Conservation (phyloP, 2,329 filamentous ascomycete species). For the Fusarium austroafricanum region DNA sequence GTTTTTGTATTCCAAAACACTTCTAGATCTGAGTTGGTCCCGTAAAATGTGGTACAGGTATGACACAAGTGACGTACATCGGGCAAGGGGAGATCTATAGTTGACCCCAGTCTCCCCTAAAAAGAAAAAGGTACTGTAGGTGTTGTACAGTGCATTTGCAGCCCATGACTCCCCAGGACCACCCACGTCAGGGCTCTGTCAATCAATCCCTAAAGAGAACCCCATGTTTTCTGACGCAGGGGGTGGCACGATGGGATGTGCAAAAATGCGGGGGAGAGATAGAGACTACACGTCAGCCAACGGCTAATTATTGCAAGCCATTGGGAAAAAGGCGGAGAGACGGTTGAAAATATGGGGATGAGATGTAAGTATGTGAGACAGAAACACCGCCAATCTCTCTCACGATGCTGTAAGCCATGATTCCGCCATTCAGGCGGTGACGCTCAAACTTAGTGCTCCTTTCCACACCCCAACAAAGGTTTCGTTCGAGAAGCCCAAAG, state of each 20-base stretch:
- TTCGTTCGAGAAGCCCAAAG: slow-evolving; percentile 1
- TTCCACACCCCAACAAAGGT: slow-evolving; percentile 31
- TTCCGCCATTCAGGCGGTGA: slow-evolving; percentile 30
- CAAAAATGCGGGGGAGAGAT: slow-evolving; percentile 35
- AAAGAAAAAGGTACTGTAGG: neutral
- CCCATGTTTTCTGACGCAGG: slow-evolving; percentile 37
- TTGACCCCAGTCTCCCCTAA: slow-evolving; percentile 10
- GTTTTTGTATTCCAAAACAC: slow-evolving; percentile 13
- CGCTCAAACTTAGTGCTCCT: slow-evolving; percentile 15
- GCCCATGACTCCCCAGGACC: slow-evolving; percentile 2
- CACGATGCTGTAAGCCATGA: slow-evolving; percentile 25
- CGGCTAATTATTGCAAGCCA: slow-evolving; percentile 12
- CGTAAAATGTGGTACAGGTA: slow-evolving; percentile 18
- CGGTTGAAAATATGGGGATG: neutral
- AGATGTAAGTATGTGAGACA: slow-evolving; percentile 15
- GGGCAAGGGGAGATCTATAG: slow-evolving; percentile 21
- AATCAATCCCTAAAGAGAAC: slow-evolving; percentile 25
- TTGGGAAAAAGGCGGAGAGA: slow-evolving; percentile 20
- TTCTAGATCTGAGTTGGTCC: slow-evolving; percentile 15
- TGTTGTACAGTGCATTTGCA: slow-evolving; percentile 17
- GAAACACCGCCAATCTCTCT: slow-evolving; percentile 18
- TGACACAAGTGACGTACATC: slow-evolving; percentile 33
- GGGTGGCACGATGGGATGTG: slow-evolving; percentile 25
- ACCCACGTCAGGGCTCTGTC: slow-evolving; percentile 26
- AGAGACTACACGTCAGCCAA: slow-evolving; percentile 27